These are phyloP conservation scores for Tilletia walkeri DNA, from an alignment of 1,284 basidiomycete species.

Conservation along the genomic window DNA sequence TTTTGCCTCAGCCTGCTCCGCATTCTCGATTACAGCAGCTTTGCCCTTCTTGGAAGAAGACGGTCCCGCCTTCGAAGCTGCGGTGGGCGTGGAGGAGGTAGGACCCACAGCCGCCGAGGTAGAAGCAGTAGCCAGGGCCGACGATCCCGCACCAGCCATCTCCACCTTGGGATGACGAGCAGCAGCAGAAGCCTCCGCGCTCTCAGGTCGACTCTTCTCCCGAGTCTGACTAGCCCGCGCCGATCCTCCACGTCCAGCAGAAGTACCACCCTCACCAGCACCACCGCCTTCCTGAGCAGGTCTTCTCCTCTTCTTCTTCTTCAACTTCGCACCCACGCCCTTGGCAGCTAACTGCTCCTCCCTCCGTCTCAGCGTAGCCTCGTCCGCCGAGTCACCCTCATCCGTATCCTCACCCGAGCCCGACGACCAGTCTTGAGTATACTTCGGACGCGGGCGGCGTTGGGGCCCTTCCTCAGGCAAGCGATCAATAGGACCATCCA, in stretches of 20 bases:
- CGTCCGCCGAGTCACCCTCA: constrained; percentile 11
- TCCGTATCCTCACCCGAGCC: constrained; percentile 10
- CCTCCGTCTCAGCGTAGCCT: constrained; percentile 1
- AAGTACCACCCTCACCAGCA: too few relatives aligned
- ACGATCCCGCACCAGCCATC: too few relatives aligned
- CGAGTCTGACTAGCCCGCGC: neutral
- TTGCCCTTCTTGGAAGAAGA: neutral
- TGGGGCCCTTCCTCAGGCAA: neutral
- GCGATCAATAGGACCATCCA: constrained; percentile 3
- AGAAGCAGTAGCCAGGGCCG: too few relatives aligned
- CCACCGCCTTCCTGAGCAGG: too few relatives aligned
- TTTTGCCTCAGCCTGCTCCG: neutral
- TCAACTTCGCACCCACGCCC: neutral
- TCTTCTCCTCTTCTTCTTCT: neutral
- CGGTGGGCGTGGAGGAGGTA: too few relatives aligned
- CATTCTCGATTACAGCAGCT: neutral
- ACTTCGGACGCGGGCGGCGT: neutral
- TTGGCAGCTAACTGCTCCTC: neutral
- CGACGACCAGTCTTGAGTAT: constrained; percentile 11
- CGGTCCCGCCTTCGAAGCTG: neutral
- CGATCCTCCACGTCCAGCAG: too few relatives aligned
- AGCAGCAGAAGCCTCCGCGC: too few relatives aligned
- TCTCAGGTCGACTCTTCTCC: neutral
- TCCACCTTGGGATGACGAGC: too few relatives aligned
- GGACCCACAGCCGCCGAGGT: too few relatives aligned